Evolutionary conservation across 352 stramenopile species (phyloP), one percentile per base, ranked within the genome.

Genomic region (Elongisporangium undulatum): DNA sequence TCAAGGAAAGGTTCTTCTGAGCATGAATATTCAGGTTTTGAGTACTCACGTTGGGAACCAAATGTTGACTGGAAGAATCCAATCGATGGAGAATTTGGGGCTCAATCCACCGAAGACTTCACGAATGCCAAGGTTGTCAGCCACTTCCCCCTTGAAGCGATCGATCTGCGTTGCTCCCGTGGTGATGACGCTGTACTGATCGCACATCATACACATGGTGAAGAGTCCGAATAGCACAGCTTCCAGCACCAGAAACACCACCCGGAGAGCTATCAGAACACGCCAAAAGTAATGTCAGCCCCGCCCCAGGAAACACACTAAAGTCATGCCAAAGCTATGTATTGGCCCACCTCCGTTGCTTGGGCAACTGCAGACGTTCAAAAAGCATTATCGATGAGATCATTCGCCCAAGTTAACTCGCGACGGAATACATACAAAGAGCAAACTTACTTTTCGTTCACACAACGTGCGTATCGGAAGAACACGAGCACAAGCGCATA

Each of bases 161-260:
- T 99, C 97, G 77, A 99, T 99, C 66, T 99, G 93, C 29, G 97
- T 99, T 62, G 96, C 89, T 67, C 97, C 96, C 0, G 93, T 98
- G 19, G 79, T 90, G 45, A 99, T 96, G 38, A 99, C 95, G 71
- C 92, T 97, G 75, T 94, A 98, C 82, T 99, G 97, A 78, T 99
- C 97, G 70, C 92, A 95, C 83, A 98, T 96, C 94, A 99, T 99
- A 74, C 97, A 99, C 61, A 97, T 79, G 29, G 97, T 99, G 75
- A 99, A 99, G 45, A 99, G 79, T 4, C 97, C 97, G 70, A 99
- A 99, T 17, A 99, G 78, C 41, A 98, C 73, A 23, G 85, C 77
- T 62, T 97, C 89, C 8, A 96, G 74, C 34, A 96, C 81, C 41
- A 97, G 73, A 45, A 92, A 86, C 17, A 97, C 74, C 23, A 97